These are phyloP conservation scores for Candida taoyuanica DNA, from an alignment of 805 yeast genomes.

Conservation along the genomic window DNA sequence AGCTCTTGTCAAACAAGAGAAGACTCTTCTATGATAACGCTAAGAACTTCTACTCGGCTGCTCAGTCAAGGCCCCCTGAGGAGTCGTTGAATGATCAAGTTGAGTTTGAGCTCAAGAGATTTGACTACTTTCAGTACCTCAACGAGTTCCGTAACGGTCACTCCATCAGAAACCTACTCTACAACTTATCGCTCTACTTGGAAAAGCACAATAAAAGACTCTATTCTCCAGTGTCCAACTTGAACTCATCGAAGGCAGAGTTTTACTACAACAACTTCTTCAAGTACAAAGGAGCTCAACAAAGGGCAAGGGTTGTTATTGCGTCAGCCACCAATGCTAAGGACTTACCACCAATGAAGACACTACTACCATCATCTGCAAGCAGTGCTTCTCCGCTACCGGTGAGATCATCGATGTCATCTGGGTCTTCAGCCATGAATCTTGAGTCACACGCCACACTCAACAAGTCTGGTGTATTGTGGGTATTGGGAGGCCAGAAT, in stretches of 20 bases:
- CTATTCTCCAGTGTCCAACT: background rate
- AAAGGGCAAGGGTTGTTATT: slow-evolving; percentile 5
- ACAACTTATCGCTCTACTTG: slow-evolving; percentile 11
- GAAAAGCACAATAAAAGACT: slow-evolving; percentile 4
- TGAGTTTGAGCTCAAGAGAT: slow-evolving; percentile 38
- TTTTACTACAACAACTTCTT: slow-evolving; percentile 12
- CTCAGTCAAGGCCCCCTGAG: slow-evolving; percentile 1
- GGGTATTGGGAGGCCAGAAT: slow-evolving; percentile 16
- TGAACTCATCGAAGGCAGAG: slow-evolving; percentile 12
- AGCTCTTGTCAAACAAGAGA: slow-evolving; percentile 11
- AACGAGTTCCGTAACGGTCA: slow-evolving; percentile 26
- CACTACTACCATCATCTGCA: slow-evolving; percentile 3
- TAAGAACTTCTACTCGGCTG: slow-evolving; percentile 7
- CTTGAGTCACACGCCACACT: background rate
- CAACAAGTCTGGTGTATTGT: slow-evolving; percentile 9
- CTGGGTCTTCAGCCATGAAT: background rate
- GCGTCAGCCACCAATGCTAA: background rate
- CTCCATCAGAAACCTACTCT: slow-evolving; percentile 16
- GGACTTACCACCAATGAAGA: slow-evolving; percentile 1
- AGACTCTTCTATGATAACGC: slow-evolving; percentile 13
- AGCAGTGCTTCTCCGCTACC: background rate
- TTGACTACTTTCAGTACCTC: slow-evolving; percentile 42
- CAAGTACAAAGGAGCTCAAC: slow-evolving; percentile 14
- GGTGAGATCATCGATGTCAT: background rate
- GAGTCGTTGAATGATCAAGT: slow-evolving; percentile 31